Evolutionary conservation across 192 early-diverging fungal genomes (phyloP).

Genomic region (Podila horticola): DNA sequence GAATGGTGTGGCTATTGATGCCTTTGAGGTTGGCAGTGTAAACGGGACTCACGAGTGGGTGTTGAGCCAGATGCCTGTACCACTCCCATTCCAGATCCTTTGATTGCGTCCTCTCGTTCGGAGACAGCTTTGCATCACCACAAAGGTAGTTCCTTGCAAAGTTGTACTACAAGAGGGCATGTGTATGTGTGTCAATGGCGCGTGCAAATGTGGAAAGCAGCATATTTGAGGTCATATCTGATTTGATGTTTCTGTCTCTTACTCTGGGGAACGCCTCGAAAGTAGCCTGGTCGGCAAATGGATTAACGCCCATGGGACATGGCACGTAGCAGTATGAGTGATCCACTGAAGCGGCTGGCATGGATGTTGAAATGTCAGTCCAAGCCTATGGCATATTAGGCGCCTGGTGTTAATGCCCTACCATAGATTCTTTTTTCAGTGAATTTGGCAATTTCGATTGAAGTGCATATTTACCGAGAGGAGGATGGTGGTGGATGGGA

Average conservation of each 20-base stretch:
- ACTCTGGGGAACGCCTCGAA: constrained; percentile 34
- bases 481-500: constrained; percentile 27
- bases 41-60: constrained; percentile 34
- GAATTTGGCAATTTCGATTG: too few species aligned
- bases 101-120: constrained; percentile 25
- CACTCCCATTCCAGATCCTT: constrained; percentile 39
- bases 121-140: constrained; percentile 19
- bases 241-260: neutral
- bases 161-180: constrained; percentile 16
- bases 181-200: neutral
- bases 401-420: neutral
- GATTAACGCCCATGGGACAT: constrained; percentile 40
- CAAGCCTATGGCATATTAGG: constrained; percentile 19
- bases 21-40: constrained; percentile 27
- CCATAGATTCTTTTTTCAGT: neutral
- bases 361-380: constrained; percentile 45
- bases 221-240: neutral
- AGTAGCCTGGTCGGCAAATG: constrained; percentile 12
- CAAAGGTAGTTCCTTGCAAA: constrained; percentile 43
- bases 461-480: constrained; percentile 25
- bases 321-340: constrained; percentile 45
- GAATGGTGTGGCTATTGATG: constrained; percentile 8
- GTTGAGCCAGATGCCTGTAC: constrained; percentile 45
- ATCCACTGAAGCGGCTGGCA: constrained; percentile 24
- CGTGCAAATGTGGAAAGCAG: neutral